Evolutionary conservation across 306 rosid genomes (phyloP).

Genomic region (Quercus berberidifolia): DNA sequence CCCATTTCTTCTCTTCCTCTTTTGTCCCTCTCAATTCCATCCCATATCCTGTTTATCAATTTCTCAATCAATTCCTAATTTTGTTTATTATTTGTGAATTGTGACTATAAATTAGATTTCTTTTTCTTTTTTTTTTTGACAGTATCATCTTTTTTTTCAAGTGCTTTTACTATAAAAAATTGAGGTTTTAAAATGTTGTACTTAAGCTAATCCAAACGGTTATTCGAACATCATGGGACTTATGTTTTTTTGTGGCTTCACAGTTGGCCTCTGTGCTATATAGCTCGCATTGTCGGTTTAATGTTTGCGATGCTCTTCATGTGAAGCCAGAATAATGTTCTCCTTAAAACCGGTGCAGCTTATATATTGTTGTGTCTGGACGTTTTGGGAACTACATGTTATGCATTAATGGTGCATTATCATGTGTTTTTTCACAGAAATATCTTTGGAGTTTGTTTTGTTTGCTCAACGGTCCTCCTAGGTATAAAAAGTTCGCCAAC

Average conservation of each 20-base stretch:
- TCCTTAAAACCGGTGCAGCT: constrained; percentile 60
- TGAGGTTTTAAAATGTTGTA: neutral
- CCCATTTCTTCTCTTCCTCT: neutral
- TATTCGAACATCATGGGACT: neutral
- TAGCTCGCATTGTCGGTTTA: constrained; percentile 20
- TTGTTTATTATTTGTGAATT: too few species aligned
- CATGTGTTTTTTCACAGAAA: neutral
- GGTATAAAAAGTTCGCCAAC: neutral
- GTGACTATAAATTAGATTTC: too few species aligned
- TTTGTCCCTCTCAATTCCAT: neutral
- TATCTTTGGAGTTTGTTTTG: neutral
- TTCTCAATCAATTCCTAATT: neutral
- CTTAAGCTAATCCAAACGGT: neutral
- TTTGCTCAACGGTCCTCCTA: neutral
- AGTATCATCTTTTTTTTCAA: too few species aligned
- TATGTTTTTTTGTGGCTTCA: constrained; percentile 30
- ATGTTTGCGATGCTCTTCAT: constrained; percentile 21
- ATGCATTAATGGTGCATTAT: neutral
- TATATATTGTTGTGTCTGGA: constrained; percentile 45
- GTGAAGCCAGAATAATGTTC: constrained; percentile 59
- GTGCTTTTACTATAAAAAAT: neutral
- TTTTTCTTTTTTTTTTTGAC: too few species aligned
- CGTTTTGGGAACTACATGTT: constrained; percentile 68
- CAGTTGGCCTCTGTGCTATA: constrained; percentile 7
- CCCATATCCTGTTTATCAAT: neutral